A percentile compares a stretch with the other conserved stretches of the same genome.
These are phyloP conservation scores for Tricholoma terreum DNA, from an alignment of 768 basidiomycete species.

Conservation along the genomic window DNA sequence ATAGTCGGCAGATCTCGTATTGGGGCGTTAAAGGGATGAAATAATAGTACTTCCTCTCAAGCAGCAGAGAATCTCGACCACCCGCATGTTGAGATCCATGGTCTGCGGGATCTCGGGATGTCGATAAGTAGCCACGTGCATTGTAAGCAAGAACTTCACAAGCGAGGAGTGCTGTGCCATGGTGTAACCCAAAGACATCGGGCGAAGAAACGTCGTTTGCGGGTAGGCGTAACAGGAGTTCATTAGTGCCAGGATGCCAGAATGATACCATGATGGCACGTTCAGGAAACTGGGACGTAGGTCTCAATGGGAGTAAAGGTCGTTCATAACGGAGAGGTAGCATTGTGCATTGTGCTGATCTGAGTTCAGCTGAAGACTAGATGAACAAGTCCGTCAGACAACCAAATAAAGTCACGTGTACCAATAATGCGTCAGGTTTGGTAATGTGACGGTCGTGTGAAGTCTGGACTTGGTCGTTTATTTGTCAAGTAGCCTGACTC, in stretches of 20 bases:
- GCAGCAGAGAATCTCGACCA: neutral
- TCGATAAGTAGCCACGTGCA: neutral
- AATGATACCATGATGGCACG: neutral
- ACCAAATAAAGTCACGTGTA: no score
- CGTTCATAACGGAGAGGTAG: neutral
- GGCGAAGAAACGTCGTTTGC: neutral
- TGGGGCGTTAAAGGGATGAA: neutral
- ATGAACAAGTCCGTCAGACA: no score
- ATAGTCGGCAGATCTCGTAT: neutral
- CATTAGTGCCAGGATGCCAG: neutral
- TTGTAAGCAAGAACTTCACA: neutral
- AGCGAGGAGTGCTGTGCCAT: neutral
- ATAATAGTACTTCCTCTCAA: neutral
- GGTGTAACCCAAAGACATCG: neutral
- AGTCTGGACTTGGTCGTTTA: no score
- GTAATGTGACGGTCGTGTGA: no score
- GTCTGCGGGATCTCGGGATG: neutral
- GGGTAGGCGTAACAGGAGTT: neutral
- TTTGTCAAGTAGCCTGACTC: no score
- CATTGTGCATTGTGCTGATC: neutral
- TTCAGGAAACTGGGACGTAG: neutral
- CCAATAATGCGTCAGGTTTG: no score
- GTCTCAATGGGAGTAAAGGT: neutral
- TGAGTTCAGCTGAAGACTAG: neutral
- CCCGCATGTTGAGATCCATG: neutral